Conservation (phyloP, 2,329 filamentous ascomycete species). For the Pyrenochaeta sp. region DNA sequence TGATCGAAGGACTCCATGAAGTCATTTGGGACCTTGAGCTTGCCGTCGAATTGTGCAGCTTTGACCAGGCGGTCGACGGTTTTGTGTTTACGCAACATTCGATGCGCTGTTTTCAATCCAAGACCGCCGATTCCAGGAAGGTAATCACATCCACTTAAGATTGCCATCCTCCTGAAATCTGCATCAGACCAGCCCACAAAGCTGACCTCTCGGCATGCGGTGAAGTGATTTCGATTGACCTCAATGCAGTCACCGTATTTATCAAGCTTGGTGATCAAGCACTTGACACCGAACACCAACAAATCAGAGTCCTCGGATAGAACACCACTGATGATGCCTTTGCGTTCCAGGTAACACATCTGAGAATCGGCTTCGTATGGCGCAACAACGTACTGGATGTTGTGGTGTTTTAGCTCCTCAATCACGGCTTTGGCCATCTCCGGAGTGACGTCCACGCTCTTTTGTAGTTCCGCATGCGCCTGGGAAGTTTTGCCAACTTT, state of each 20-base stretch:
- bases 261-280: constrained; percentile 90
- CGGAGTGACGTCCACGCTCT: constrained; percentile 93
- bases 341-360: constrained; percentile 88
- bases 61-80: constrained; percentile 82
- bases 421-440: constrained; percentile 94
- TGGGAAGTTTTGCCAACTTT: constrained; percentile 81
- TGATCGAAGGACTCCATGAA: constrained; percentile 84
- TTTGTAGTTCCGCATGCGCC: constrained; percentile 87
- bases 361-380: constrained; percentile 99
- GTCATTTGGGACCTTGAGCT: constrained; percentile 78
- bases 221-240: constrained; percentile 88
- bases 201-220: constrained; percentile 84
- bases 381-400: constrained; percentile 87
- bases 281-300: constrained; percentile 90
- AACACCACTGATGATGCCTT: constrained; percentile 84
- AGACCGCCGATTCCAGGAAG: constrained; percentile 83
- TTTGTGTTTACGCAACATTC: constrained; percentile 88
- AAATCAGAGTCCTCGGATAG: constrained; percentile 96
- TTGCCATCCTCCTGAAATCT: constrained; percentile 94
- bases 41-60: constrained; percentile 87
- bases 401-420: constrained; percentile 82
- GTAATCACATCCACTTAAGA: constrained; percentile 96
- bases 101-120: constrained; percentile 92
- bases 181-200: constrained; percentile 90
- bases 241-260: constrained; percentile 93